A percentile compares a stretch with the other conserved stretches of the same genome.
Conservation (phyloP, 2,329 filamentous ascomycete species). For the Ilyonectria destructans region DNA sequence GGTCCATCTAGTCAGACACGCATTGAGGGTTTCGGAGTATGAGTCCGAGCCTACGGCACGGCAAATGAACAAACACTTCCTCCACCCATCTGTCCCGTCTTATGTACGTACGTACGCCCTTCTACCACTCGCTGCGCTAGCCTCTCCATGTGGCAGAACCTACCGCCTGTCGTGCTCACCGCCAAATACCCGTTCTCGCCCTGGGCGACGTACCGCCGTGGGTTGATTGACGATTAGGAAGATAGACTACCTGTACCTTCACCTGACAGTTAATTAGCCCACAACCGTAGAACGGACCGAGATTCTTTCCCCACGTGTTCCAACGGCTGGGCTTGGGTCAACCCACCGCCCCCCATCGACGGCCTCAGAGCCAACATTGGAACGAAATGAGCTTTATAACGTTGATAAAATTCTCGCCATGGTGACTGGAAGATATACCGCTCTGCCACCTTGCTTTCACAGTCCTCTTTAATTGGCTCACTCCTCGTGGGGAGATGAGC, state of each 20-base stretch:
- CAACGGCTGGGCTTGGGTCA: slow-evolving; percentile 33
- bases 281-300: slow-evolving; percentile 20
- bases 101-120: background rate
- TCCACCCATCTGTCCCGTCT: background rate
- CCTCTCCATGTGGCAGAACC: slow-evolving; percentile 12
- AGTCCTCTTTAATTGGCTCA: background rate
- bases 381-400: background rate
- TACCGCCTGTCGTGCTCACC: slow-evolving; percentile 18
- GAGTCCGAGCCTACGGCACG: slow-evolving; percentile 1
- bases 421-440: background rate
- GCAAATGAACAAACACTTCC: background rate
- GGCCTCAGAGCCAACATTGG: background rate
- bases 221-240: background rate
- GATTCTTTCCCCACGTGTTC: slow-evolving; percentile 34
- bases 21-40: background rate
- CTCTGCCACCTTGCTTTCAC: background rate
- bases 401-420: background rate
- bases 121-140: slow-evolving; percentile 12
- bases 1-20: background rate
- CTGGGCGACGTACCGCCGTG: background rate
- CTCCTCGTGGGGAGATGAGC: background rate
- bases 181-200: slow-evolving; percentile 16
- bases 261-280: background rate
- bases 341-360: background rate
- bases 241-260: background rate